Percentiles rank a stretch among this genome's conserved stretches.
These are phyloP conservation scores for Alopecurus myosuroides DNA, from an alignment of 176 grass and related monocot species.

Conservation along the genomic window DNA sequence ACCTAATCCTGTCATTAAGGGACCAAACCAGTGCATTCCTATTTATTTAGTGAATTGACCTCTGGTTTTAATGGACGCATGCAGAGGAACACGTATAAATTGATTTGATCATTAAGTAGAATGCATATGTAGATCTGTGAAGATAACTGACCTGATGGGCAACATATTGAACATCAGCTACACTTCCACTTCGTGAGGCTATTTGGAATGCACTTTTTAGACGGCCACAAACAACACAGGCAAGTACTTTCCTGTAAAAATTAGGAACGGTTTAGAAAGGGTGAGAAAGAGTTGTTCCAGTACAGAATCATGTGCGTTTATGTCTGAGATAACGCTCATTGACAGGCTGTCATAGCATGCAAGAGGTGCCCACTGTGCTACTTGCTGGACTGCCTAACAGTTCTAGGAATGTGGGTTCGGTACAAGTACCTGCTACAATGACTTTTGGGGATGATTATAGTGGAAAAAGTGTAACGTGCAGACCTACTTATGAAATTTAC, in stretches of 20 bases:
- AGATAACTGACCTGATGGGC: slow-evolving; percentile 76
- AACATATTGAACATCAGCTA: slow-evolving; percentile 98
- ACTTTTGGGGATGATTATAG: slow-evolving; percentile 4
- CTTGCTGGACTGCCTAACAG: background rate
- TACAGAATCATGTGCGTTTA: slow-evolving; percentile 2
- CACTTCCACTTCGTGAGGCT: slow-evolving; percentile 91
- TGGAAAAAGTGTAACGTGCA: background rate
- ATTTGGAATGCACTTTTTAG: slow-evolving; percentile 96
- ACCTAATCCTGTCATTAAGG: background rate
- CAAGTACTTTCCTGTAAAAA: slow-evolving; percentile 90
- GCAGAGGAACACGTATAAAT: background rate
- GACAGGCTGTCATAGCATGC: background rate
- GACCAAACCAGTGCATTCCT: background rate
- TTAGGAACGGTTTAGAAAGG: slow-evolving; percentile 24
- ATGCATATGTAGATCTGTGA: slow-evolving; percentile 12
- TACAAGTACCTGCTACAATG: background rate
- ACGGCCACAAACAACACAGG: slow-evolving; percentile 79
- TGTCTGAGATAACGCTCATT: background rate
- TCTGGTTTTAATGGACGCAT: background rate
- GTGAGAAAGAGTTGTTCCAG: background rate
- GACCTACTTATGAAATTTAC: background rate
- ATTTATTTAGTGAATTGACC: slow-evolving; percentile 1
- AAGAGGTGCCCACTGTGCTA: background rate
- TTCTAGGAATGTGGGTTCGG: background rate
- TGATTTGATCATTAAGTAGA: background rate